phyloP scores from a whole-genome alignment of 2,329 filamentous ascomycete species.

The Alternaria triticina region DNA sequence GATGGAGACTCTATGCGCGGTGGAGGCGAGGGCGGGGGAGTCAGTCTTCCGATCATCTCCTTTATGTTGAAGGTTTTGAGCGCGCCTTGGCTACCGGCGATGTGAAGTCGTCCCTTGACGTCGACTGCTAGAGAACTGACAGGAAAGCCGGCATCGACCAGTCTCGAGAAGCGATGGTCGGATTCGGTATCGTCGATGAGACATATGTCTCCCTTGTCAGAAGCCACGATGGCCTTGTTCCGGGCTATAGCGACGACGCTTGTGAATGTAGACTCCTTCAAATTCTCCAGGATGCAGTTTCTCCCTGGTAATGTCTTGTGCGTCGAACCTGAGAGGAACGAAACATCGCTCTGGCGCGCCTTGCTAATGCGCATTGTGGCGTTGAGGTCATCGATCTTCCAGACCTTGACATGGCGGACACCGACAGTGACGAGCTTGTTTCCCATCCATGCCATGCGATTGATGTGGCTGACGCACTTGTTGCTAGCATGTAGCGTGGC shows the following conservation, averaged over 20 bases:
- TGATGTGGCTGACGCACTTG: constrained; percentile 86
- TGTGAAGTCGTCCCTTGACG: constrained; percentile 63
- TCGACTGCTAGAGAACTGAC: constrained; percentile 71
- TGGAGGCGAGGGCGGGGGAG: constrained; percentile 46
- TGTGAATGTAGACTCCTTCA: constrained; percentile 85
- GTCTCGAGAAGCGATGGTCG: constrained; percentile 71
- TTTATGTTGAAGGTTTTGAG: constrained; percentile 54
- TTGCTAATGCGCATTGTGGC: constrained; percentile 55
- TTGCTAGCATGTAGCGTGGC: constrained; percentile 85
- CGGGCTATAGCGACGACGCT: constrained; percentile 76
- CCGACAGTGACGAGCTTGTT: constrained; percentile 83
- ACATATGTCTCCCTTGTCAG: constrained; percentile 89
- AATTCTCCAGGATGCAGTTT: constrained; percentile 81
- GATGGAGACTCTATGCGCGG: constrained; percentile 42
- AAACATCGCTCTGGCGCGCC: constrained; percentile 42
- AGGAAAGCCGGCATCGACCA: constrained; percentile 70
- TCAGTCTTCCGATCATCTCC: constrained; percentile 40
- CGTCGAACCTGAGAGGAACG: constrained; percentile 53
- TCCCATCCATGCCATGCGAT: constrained; percentile 90
- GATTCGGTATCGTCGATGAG: constrained; percentile 78
- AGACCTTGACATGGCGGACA: constrained; percentile 90
- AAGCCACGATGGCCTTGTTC: constrained; percentile 79
- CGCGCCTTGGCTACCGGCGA: constrained; percentile 71
- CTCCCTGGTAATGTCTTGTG: constrained; percentile 78
- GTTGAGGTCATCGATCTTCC: constrained; percentile 76